Percentiles rank a stretch among this genome's conserved stretches.
Evolutionary conservation across 352 stramenopile genomes (phyloP).

Genomic region (Phytopythium litorale): DNA sequence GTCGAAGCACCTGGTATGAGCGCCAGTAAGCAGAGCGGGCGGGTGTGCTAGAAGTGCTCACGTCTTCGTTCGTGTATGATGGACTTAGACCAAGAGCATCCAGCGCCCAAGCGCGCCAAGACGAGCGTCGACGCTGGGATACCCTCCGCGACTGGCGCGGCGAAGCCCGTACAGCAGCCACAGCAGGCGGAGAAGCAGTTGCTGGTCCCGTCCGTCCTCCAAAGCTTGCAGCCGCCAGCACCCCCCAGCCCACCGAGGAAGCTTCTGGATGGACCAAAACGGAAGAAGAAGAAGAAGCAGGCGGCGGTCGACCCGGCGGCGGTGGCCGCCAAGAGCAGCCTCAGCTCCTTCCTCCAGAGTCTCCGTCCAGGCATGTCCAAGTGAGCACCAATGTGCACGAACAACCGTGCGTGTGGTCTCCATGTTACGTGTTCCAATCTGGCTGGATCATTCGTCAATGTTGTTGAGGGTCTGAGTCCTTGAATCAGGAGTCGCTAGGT

Average conservation of each 20-base stretch:
- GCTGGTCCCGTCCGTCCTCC: neutral
- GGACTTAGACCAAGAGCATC: neutral
- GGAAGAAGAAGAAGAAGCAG: constrained; percentile 73
- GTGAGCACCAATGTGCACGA: constrained; percentile 11
- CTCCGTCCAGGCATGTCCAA: constrained; percentile 31
- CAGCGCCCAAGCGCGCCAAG: constrained; percentile 29
- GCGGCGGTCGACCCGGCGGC: constrained; percentile 23
- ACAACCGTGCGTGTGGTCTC: neutral
- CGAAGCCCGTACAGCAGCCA: neutral
- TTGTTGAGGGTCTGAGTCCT: neutral
- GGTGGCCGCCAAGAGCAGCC: constrained; percentile 54
- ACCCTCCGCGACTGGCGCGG: neutral
- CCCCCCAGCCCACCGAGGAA: constrained; percentile 59
- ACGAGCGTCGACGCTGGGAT: neutral
- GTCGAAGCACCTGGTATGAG: neutral
- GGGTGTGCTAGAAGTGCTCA: no score
- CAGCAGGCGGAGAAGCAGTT: neutral
- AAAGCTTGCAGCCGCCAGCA: constrained; percentile 42
- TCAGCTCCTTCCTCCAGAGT: constrained; percentile 59
- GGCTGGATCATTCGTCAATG: neutral
- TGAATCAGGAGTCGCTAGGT: constrained; percentile 8
- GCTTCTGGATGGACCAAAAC: constrained; percentile 62
- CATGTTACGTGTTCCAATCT: neutral
- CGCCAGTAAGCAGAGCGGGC: no score
- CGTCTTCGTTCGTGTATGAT: neutral